phyloP scores from a whole-genome alignment of 2,329 filamentous ascomycete genomes.

The Penicillium janthinellum region DNA sequence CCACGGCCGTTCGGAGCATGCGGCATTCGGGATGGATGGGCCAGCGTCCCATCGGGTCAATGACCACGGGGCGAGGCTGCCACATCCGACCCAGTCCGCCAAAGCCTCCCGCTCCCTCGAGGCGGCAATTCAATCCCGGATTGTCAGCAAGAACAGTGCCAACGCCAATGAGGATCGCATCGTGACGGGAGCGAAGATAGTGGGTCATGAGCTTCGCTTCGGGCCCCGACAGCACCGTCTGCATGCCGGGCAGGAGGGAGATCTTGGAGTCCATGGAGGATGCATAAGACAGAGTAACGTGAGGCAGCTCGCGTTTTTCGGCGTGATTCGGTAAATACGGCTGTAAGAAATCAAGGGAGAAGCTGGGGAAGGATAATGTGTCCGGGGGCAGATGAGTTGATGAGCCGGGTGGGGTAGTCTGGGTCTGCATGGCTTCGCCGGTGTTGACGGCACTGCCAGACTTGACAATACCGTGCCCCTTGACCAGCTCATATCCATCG shows the following conservation, averaged over 20 bases:
- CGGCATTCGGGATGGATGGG: slow-evolving; percentile 61
- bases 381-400: slow-evolving; percentile 37
- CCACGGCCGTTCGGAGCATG: slow-evolving; percentile 65
- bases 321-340: slow-evolving; percentile 53
- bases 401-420: slow-evolving; percentile 14
- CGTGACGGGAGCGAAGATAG: slow-evolving; percentile 77
- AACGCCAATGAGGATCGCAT: slow-evolving; percentile 82
- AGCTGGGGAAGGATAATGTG: slow-evolving; percentile 49
- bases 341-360: slow-evolving; percentile 50
- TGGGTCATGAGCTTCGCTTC: slow-evolving; percentile 92
- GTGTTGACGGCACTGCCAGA: slow-evolving; percentile 23
- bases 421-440: slow-evolving; percentile 12
- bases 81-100: slow-evolving; percentile 53
- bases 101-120: slow-evolving; percentile 62
- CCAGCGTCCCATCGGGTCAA: slow-evolving; percentile 82
- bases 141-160: slow-evolving; percentile 84
- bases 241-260: slow-evolving; percentile 74
- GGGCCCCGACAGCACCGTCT: slow-evolving; percentile 79
- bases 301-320: slow-evolving; percentile 45
- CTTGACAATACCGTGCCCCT: slow-evolving; percentile 47
- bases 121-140: slow-evolving; percentile 80
- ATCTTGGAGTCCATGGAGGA: slow-evolving; percentile 83
- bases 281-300: slow-evolving; percentile 84
- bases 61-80: slow-evolving; percentile 78
- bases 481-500: slow-evolving; percentile 48